A percentile compares a stretch with the other conserved stretches of the same genome.
Conservation (phyloP, 805 yeast genomes). For the Candida pseudoglaebosa region DNA sequence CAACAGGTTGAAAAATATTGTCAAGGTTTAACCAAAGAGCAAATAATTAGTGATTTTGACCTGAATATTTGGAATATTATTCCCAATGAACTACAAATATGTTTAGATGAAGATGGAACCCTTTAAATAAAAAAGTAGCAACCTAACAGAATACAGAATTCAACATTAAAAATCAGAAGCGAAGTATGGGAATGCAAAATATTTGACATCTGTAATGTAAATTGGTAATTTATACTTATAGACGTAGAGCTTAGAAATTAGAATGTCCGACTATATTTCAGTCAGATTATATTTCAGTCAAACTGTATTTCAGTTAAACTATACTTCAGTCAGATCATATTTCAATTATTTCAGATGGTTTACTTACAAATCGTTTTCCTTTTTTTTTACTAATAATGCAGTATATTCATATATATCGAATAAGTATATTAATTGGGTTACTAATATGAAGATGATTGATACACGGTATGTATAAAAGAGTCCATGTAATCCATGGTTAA, state of each 20-base stretch:
- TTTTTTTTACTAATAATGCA: neutral
- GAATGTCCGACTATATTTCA: too few relatives aligned
- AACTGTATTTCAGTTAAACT: too few relatives aligned
- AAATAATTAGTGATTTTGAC: slow-evolving; percentile 14
- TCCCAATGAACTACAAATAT: slow-evolving; percentile 29
- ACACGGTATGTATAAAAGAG: slow-evolving; percentile 1
- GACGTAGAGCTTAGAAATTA: too few relatives aligned
- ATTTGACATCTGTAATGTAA: too few relatives aligned
- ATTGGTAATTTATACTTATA: too few relatives aligned
- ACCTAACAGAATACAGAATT: too few relatives aligned
- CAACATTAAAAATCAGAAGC: too few relatives aligned
- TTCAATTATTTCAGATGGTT: neutral
- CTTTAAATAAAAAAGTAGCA: slow-evolving; percentile 5
- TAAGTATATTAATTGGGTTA: slow-evolving; percentile 1
- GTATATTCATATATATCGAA: slow-evolving; percentile 4
- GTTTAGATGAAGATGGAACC: slow-evolving; percentile 11
- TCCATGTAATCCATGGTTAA: neutral
- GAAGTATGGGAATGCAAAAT: too few relatives aligned
- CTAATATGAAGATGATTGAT: neutral
- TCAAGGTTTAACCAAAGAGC: slow-evolving; percentile 13
- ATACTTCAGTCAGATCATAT: too few relatives aligned
- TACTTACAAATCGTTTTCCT: neutral
- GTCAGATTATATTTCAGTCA: too few relatives aligned
- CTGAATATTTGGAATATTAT: slow-evolving; percentile 25
- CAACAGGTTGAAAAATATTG: slow-evolving; percentile 11